Percentiles rank a stretch among this genome's conserved stretches.
Conservation (phyloP, 768 basidiomycete genomes). For the Porphyrellus cyaneotinctus region DNA sequence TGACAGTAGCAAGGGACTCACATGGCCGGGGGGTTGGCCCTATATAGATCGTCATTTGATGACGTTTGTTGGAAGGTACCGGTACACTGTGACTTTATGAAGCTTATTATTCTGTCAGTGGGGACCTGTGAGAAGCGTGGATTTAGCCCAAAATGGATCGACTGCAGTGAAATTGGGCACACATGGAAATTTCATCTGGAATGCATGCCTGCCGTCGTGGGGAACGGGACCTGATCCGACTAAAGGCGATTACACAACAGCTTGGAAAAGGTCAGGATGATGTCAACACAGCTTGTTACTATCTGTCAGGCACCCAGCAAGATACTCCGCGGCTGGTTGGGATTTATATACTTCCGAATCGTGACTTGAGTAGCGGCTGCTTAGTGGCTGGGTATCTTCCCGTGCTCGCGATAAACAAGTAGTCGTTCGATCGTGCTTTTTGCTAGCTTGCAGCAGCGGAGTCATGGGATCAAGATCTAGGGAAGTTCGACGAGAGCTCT, state of each 20-base stretch:
- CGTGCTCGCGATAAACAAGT: neutral
- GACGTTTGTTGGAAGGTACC: constrained; percentile 4
- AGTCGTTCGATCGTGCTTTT: neutral
- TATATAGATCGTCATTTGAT: neutral
- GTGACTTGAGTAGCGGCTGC: constrained; percentile 1
- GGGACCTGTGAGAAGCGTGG: neutral
- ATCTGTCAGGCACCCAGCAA: constrained; percentile 7
- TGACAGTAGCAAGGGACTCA: neutral
- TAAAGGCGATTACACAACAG: neutral
- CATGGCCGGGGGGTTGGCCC: neutral
- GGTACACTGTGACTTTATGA: neutral
- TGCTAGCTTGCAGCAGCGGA: neutral
- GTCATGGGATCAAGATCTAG: neutral
- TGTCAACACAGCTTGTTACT: neutral
- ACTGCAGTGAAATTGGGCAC: constrained; percentile 1
- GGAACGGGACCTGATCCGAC: neutral
- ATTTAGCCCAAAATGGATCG: constrained; percentile 1
- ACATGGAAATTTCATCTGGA: neutral
- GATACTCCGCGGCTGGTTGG: constrained; percentile 1
- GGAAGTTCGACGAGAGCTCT: neutral
- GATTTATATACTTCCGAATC: constrained; percentile 1
- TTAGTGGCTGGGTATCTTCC: neutral
- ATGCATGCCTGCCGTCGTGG: neutral
- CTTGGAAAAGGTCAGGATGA: constrained; percentile 2
- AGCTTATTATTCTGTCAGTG: neutral